Evolutionary conservation across 2,329 filamentous ascomycete species (phyloP), one percentile per base, ranked within the genome.

Genomic region (Penicillium sp.): DNA sequence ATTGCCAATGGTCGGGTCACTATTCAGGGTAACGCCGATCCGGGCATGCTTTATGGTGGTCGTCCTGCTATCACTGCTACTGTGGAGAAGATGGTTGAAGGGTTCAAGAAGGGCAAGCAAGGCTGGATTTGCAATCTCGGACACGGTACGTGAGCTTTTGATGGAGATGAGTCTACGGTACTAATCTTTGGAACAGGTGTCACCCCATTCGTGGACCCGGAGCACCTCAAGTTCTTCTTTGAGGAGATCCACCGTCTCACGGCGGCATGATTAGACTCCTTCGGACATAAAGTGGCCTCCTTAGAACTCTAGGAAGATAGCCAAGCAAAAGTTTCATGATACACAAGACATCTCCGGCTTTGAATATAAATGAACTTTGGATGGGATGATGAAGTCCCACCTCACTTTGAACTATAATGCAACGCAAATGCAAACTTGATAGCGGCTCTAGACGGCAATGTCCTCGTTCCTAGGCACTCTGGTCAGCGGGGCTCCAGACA

Each of bases 71-170:
- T 99, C 60, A 94, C 91, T 3, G 79, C 82, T 59, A 88, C 87
- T 0, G 92, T 97, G 7, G 82, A 93, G 73, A 80, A 86, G 40
- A 96, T 97, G 89, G 90, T 96, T 1, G 78, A 86, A 55, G 93
- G 93, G 0, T 99, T 97, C 68, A 81, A 82, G 54, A 85, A 86
- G 56, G 88, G 88, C 48, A 93, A 91, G 74, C 86, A 92, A 72
- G 90, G 93, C 33, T 99, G 94, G 93, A 97, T 99, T 63, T 91
- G 90, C 41, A 99, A 99, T 71, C 81, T 99, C 56, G 94, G 94
- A 7, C 94, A 99, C 69, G 94, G 94, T 90, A 82, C 67, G 85
- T 73, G 20, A 5, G 30, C 10, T 23, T 8, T 49, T 42, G 44
- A n/a, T 4, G 47, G 15, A 48, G 39, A 54, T 41, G 6, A 23